Evolutionary conservation across 495 filamentous ascomycete genomes (phyloP).

Genomic region (Glutinoglossum americanum): DNA sequence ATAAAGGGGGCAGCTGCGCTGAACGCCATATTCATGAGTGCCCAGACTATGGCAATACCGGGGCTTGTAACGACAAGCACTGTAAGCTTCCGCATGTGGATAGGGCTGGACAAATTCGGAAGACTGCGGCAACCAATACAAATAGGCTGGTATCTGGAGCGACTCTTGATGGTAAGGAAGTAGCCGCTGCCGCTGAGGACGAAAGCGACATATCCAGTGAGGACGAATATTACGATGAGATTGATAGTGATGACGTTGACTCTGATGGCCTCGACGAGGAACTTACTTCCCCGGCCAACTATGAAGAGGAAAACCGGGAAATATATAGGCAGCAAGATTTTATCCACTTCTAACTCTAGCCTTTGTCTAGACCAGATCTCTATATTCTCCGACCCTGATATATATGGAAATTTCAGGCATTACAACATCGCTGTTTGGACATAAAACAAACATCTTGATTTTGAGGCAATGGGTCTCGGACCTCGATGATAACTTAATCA

Average conservation of each 20-base stretch:
- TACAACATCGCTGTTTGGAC: neutral
- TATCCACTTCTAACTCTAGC: slow-evolving; percentile 28
- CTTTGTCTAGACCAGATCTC: neutral
- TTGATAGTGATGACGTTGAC: slow-evolving; percentile 71
- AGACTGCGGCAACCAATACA: slow-evolving; percentile 26
- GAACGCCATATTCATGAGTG: slow-evolving; percentile 81
- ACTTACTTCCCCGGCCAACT: slow-evolving; percentile 5
- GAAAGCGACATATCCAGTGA: slow-evolving; percentile 68
- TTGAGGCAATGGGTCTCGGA: neutral
- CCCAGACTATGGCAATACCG: slow-evolving; percentile 84
- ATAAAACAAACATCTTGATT: neutral
- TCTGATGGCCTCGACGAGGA: slow-evolving; percentile 71
- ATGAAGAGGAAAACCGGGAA: slow-evolving; percentile 22
- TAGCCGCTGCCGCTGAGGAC: slow-evolving; percentile 25
- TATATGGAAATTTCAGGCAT: neutral
- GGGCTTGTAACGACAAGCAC: slow-evolving; percentile 57
- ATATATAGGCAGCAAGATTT: slow-evolving; percentile 47
- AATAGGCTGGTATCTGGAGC: slow-evolving; percentile 8
- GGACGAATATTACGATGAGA: slow-evolving; percentile 51
- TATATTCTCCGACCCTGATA: neutral
- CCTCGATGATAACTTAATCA: neutral
- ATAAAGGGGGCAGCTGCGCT: slow-evolving; percentile 54
- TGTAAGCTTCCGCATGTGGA: slow-evolving; percentile 79
- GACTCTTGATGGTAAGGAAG: slow-evolving; percentile 5
- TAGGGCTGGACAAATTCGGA: slow-evolving; percentile 53